These are phyloP conservation scores for Fusarium robinianum DNA, from an alignment of 2,329 filamentous ascomycete genomes.

Conservation along the genomic window DNA sequence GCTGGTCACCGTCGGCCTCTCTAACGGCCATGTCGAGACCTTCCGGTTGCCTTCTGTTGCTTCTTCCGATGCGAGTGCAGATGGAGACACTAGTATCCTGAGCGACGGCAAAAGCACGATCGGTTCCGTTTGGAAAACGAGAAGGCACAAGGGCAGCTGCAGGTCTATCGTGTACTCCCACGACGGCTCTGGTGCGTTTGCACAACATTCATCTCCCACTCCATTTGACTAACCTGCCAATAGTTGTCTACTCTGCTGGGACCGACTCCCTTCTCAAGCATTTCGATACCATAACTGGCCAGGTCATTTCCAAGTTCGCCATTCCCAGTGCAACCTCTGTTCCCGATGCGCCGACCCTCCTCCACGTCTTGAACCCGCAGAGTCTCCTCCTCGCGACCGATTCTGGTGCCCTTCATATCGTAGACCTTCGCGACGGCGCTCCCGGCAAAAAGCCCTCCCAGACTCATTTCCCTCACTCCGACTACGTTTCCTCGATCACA, in stretches of 20 bases:
- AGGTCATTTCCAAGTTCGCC: slow-evolving; percentile 80
- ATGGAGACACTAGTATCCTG: slow-evolving; percentile 54
- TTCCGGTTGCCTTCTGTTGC: slow-evolving; percentile 69
- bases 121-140: slow-evolving; percentile 82
- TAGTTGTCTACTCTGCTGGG: slow-evolving; percentile 67
- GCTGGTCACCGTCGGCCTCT: slow-evolving; percentile 82
- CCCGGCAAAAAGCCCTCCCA: slow-evolving; percentile 70
- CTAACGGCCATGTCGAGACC: slow-evolving; percentile 82
- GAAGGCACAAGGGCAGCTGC: slow-evolving; percentile 92
- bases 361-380: slow-evolving; percentile 85
- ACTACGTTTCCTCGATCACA: slow-evolving; percentile 89
- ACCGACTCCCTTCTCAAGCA: slow-evolving; percentile 62
- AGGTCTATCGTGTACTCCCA: slow-evolving; percentile 76
- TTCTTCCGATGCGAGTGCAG: slow-evolving; percentile 55
- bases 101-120: slow-evolving; percentile 73
- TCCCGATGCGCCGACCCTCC: slow-evolving; percentile 75
- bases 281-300: slow-evolving; percentile 61
- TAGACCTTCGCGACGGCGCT: slow-evolving; percentile 72
- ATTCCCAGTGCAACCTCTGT: slow-evolving; percentile 64
- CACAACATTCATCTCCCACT: too few species aligned
- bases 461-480: slow-evolving; percentile 84
- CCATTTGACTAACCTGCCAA: slow-evolving; percentile 13
- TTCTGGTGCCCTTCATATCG: slow-evolving; percentile 84
- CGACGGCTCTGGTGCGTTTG: slow-evolving; percentile 69
- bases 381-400: slow-evolving; percentile 89